Evolutionary conservation across 306 rosid species (phyloP).

Genomic region (Cucurbita moschata): DNA sequence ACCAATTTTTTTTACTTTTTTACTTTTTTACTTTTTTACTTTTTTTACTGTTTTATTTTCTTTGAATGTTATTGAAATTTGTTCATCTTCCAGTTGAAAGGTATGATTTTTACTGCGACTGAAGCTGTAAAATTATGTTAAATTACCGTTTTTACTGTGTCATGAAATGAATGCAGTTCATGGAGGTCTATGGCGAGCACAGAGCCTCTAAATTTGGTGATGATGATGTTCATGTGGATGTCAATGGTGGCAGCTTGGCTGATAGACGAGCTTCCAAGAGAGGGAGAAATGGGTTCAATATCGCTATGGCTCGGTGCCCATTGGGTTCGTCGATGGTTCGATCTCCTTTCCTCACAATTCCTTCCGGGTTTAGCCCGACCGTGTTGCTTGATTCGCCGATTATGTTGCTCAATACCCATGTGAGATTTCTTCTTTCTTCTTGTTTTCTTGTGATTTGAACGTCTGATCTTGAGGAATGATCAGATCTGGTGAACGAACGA

Average conservation of each 20-base stretch:
- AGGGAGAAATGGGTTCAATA: conserved; percentile 32
- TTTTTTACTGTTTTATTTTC: background rate
- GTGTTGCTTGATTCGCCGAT: conserved; percentile 63
- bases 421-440: background rate
- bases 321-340: conserved; percentile 16
- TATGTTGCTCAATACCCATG: conserved; percentile 66
- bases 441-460: background rate
- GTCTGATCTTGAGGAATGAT: background rate
- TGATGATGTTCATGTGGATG: background rate
- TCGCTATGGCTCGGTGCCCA: conserved; percentile 25
- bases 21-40: background rate
- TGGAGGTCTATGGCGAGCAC: background rate
- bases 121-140: background rate
- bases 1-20: no score
- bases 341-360: conserved; percentile 50
- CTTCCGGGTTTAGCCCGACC: conserved; percentile 59
- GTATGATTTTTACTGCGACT: background rate
- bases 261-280: conserved; percentile 44
- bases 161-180: background rate
- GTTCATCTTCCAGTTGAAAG: background rate
- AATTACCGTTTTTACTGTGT: background rate
- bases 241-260: conserved; percentile 24
- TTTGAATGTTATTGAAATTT: background rate
- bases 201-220: background rate
- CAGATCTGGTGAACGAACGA: background rate